Conservation (phyloP, 1,284 basidiomycete genomes). For the Chondrostereum purpureum region DNA sequence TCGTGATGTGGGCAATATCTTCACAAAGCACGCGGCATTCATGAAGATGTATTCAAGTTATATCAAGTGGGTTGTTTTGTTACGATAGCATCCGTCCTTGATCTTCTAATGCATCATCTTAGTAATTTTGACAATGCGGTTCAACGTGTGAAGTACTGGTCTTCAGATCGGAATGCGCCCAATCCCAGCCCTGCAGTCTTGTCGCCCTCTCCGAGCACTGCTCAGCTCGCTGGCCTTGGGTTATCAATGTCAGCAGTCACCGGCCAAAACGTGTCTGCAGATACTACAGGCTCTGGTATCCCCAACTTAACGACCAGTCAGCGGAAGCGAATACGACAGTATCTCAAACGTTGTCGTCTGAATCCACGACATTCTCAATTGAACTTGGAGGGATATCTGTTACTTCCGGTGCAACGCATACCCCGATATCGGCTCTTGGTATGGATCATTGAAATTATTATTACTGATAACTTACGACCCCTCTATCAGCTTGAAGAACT, state of each 20-base stretch:
- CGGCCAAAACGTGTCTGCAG: slow-evolving; percentile 36
- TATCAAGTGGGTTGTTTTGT: slow-evolving; percentile 69
- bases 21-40: slow-evolving; percentile 88
- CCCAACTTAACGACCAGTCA: slow-evolving; percentile 64
- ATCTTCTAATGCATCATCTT: slow-evolving; percentile 9
- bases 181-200: slow-evolving; percentile 34
- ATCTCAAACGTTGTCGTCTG: slow-evolving; percentile 79
- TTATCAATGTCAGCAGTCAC: slow-evolving; percentile 53
- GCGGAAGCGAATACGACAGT: slow-evolving; percentile 79
- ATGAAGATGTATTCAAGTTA: slow-evolving; percentile 97
- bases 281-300: slow-evolving; percentile 33
- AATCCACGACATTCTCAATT: slow-evolving; percentile 93
- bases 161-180: slow-evolving; percentile 42
- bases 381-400: slow-evolving; percentile 90
- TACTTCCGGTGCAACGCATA: slow-evolving; percentile 94
- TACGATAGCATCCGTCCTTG: not conserved
- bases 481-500: slow-evolving; percentile 87
- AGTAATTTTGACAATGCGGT: slow-evolving; percentile 92
- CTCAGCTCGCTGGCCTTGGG: slow-evolving; percentile 59
- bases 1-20: slow-evolving; percentile 82
- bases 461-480: slow-evolving; percentile 15
- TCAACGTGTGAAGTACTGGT: slow-evolving; percentile 82
- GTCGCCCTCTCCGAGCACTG: slow-evolving; percentile 54
- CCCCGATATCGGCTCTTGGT: slow-evolving; percentile 93
- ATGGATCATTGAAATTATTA: slow-evolving; percentile 17